Evolutionary conservation across 345 rosid genomes (phyloP).

Genomic region (Citrus cavaleriei): DNA sequence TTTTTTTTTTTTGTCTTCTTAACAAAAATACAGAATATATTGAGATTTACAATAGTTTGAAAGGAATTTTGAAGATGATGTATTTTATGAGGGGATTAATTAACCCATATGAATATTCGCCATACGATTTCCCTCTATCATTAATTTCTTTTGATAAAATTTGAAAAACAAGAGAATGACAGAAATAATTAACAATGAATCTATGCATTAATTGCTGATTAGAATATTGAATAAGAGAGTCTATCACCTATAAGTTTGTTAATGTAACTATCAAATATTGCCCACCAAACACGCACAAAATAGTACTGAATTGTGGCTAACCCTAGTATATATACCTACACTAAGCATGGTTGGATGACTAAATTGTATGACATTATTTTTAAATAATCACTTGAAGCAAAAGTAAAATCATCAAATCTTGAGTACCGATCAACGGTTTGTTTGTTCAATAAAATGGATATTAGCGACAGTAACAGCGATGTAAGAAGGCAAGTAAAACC

Average conservation of each 20-base stretch:
- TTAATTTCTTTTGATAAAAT: too few relatives aligned
- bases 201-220: neutral
- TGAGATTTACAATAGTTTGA: too few relatives aligned
- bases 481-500: neutral
- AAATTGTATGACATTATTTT: neutral
- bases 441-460: neutral
- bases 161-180: too few relatives aligned
- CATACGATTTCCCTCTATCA: too few relatives aligned
- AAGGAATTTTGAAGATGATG: too few relatives aligned
- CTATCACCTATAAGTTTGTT: neutral
- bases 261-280: neutral
- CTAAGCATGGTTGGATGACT: neutral
- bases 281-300: neutral
- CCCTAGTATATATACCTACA: neutral
- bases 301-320: neutral
- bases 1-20: too few relatives aligned
- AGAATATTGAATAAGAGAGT: neutral
- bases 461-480: neutral
- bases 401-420: constrained; percentile 5
- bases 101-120: too few relatives aligned
- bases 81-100: too few relatives aligned
- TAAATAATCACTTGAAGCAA: neutral
- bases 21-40: too few relatives aligned
- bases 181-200: neutral
- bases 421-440: neutral